phyloP scores from a whole-genome alignment of 1,284 basidiomycete genomes.

The Pseudozyma thailandica region DNA sequence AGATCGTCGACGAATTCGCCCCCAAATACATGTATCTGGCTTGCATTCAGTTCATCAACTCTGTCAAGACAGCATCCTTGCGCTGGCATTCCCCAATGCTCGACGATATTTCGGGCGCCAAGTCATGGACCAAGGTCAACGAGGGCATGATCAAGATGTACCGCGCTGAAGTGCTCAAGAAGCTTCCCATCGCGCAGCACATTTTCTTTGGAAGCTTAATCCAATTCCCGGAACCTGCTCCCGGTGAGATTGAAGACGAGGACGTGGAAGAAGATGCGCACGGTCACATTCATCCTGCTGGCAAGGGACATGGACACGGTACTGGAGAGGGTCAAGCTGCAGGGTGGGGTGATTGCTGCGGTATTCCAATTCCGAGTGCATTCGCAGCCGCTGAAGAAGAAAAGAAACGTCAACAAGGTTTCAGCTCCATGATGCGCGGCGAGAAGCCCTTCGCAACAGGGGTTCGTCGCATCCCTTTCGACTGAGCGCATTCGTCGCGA shows the following conservation, averaged over 20 bases:
- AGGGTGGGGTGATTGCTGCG: conserved; percentile 83
- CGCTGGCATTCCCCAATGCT: conserved; percentile 99
- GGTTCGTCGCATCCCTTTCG: conserved; percentile 46
- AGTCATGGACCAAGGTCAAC: conserved; percentile 97
- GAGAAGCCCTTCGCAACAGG: conserved; percentile 34
- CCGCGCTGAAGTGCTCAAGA: conserved; percentile 89
- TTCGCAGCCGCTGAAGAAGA: conserved; percentile 69
- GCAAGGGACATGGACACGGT: conserved; percentile 37
- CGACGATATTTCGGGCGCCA: conserved; percentile 95
- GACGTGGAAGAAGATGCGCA: conserved; percentile 72
- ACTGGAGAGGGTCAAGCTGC: conserved; percentile 71
- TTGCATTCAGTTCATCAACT: conserved; percentile 96
- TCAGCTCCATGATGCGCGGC: conserved; percentile 30
- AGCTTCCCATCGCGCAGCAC: conserved; percentile 95
- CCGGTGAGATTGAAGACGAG: conserved; percentile 65
- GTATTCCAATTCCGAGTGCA: conserved; percentile 69
- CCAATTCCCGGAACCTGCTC: conserved; percentile 73
- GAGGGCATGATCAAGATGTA: conserved; percentile 99
- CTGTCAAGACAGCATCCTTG: conserved; percentile 89
- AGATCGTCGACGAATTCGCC: conserved; percentile 91
- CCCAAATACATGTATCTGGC: conserved; percentile 97
- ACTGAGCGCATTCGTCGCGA: conserved; percentile 8
- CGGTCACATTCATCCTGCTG: conserved; percentile 72
- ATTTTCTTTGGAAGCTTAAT: conserved; percentile 91
- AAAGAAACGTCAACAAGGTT: conserved; percentile 37